phyloP scores from a whole-genome alignment of 306 rosid species.

The Lotus japonicus region DNA sequence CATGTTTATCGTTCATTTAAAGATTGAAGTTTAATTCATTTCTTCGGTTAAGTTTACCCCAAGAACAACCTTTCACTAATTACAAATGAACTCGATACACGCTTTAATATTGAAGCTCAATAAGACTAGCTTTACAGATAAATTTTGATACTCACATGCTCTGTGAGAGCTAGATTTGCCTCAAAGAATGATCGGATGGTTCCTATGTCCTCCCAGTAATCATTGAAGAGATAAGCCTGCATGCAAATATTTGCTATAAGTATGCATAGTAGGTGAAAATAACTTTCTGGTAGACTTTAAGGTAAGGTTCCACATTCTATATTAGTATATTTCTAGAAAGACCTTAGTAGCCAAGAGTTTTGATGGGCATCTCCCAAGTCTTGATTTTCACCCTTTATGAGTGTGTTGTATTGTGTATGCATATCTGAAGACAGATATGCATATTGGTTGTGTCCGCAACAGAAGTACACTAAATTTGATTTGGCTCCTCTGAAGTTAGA shows the following conservation, averaged over 20 bases:
- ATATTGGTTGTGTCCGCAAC: not conserved
- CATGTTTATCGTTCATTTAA: not conserved
- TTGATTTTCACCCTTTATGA: not conserved
- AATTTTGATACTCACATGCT: constrained; percentile 56
- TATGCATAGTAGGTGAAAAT: constrained; percentile 9
- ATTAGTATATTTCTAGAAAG: not conserved
- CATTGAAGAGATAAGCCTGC: constrained; percentile 96
- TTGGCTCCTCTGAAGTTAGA: too few relatives aligned
- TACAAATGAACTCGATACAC: not conserved
- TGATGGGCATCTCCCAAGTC: not conserved
- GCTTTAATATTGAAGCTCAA: constrained; percentile 4
- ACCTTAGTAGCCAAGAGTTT: not conserved
- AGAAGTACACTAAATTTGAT: not conserved
- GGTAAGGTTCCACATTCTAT: not conserved
- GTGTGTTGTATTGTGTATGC: not conserved
- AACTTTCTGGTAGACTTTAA: not conserved
- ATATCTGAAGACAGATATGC: not conserved
- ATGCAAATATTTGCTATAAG: constrained; percentile 7
- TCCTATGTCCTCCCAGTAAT: constrained; percentile 98
- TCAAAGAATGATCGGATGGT: constrained; percentile 92
- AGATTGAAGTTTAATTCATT: not conserved
- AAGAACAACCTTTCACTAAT: not conserved
- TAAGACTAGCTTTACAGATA: not conserved
- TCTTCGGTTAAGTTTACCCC: not conserved
- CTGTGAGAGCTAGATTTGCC: constrained; percentile 92